Evolutionary conservation across 192 early-diverging fungal species (phyloP).

Genomic region (Gigaspora rosea): DNA sequence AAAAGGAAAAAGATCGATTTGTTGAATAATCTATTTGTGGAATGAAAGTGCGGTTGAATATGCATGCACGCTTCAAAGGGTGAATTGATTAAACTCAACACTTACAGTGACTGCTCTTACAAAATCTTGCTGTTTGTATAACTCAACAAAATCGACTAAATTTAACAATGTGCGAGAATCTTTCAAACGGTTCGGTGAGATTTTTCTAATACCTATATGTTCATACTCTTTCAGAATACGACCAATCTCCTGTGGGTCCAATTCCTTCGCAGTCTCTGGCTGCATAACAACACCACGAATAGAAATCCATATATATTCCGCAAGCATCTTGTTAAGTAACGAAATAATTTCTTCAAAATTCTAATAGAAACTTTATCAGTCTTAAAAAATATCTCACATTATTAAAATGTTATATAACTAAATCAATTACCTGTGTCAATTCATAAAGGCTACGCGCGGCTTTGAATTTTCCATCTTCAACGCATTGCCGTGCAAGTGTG

Average conservation of each 20-base stretch:
- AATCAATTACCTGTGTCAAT: slow-evolving; percentile 19
- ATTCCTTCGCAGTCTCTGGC: slow-evolving; percentile 3
- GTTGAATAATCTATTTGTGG: slow-evolving; percentile 68
- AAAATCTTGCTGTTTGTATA: slow-evolving; percentile 24
- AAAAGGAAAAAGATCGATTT: slow-evolving; percentile 66
- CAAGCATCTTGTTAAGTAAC: slow-evolving; percentile 37
- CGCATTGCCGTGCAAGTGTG: slow-evolving; percentile 17
- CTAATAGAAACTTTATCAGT: slow-evolving; percentile 9
- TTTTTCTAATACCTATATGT: neutral
- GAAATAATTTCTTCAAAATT: slow-evolving; percentile 35
- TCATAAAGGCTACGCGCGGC: slow-evolving; percentile 16
- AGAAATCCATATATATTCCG: slow-evolving; percentile 28
- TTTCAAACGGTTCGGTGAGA: neutral
- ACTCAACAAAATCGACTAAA: slow-evolving; percentile 21
- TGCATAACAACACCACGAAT: neutral
- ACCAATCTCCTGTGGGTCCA: slow-evolving; percentile 17
- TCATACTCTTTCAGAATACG: slow-evolving; percentile 8
- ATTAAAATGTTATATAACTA: neutral
- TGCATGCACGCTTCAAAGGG: slow-evolving; percentile 35
- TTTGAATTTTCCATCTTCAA: slow-evolving; percentile 21
- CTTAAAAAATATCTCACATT: slow-evolving; percentile 8
- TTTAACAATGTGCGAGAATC: slow-evolving; percentile 1
- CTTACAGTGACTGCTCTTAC: slow-evolving; percentile 19
- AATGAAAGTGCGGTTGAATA: slow-evolving; percentile 55
- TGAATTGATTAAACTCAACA: slow-evolving; percentile 23